Evolutionary conservation across 352 stramenopile genomes (phyloP), one percentile per base, ranked within the genome.

Genomic region (Phytophthora sp.): DNA sequence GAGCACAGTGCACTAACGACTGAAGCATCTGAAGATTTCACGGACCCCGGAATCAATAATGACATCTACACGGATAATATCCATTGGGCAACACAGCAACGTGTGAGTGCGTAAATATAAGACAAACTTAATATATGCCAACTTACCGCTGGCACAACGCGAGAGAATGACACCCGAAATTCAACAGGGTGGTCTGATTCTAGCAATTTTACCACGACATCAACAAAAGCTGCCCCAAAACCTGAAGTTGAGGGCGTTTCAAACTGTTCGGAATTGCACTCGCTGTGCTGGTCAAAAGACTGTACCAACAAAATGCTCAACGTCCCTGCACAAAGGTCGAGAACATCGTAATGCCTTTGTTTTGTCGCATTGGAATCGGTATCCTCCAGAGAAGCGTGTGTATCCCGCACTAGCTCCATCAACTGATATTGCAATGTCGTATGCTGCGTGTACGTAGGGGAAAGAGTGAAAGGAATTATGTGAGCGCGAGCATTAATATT

Each of bases 121-220:
- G 15, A 18, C 17, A 5, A 42, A 18, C n/a, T 13, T 18, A 18
- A 26, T 39, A 17, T 13, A 20, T 2, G 15, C 46, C 24, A 17
- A 65, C 70, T 38, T 59, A 84, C 76, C 43, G 54, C 57, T 11
- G 77, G 27, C 3, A 86, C 35, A 27, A 82, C 27, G 15, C 72
- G 68, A 31, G 57, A 58, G 20, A 84, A 82, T 3, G 71, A 82
- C 1, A 69, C 32, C 7, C 78, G 74, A 30, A 88, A 86, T 6
- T 31, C 44, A 13, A 62, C 43, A 9, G 78, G 74, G 24, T 88
- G 76, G 21, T 49, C 27, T 30, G 58, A 20, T 12, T 55, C 38
- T 45, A 84, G 65, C 43, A 86, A 35, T 0, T 68, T 60, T 17
- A 32, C 37, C 10, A 71, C 54, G 13, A 69, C 50, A 21, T 12